A percentile compares a stretch with the other conserved stretches of the same genome.
Evolutionary conservation across 106 monocot genomes (phyloP).

Genomic region (Allium sativum): DNA sequence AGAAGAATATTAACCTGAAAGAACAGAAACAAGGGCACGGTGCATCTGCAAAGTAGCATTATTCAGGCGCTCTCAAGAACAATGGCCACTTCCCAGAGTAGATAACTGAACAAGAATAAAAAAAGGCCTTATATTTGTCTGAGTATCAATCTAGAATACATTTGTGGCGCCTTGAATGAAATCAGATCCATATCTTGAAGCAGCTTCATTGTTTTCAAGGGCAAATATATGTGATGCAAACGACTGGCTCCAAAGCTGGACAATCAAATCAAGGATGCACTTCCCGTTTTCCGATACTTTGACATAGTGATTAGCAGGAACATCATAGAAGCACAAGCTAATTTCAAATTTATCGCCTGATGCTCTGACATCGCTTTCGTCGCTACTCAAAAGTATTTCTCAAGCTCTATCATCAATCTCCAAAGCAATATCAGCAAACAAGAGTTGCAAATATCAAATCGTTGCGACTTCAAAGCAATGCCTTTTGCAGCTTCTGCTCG

Average conservation of each 20-base stretch:
- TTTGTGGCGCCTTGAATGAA: slow-evolving; percentile 94
- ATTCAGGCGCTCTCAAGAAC: too few species aligned
- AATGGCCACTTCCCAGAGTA: too few species aligned
- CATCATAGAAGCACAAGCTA: slow-evolving; percentile 70
- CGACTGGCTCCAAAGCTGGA: slow-evolving; percentile 91
- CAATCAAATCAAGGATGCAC: slow-evolving; percentile 65
- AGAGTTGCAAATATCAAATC: too few species aligned
- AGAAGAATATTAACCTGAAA: too few species aligned
- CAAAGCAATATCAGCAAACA: too few species aligned
- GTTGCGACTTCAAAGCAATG: too few species aligned
- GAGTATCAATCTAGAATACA: slow-evolving; percentile 99
- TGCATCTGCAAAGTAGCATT: too few species aligned
- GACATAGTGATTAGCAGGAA: slow-evolving; percentile 73
- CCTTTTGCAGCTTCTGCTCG: too few species aligned
- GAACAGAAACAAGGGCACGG: too few species aligned
- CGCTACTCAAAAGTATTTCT: slow-evolving; percentile 64
- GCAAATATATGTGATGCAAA: slow-evolving; percentile 92
- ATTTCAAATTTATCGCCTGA: slow-evolving; percentile 26
- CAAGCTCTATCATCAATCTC: too few species aligned
- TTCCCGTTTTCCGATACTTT: slow-evolving; percentile 62
- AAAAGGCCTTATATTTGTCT: too few species aligned
- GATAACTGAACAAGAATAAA: too few species aligned
- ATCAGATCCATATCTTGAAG: slow-evolving; percentile 82
- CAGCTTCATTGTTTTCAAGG: slow-evolving; percentile 45
- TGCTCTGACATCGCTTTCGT: slow-evolving; percentile 30